Conservation (phyloP, 2,329 filamentous ascomycete genomes). For the Aspergillus fischeri region DNA sequence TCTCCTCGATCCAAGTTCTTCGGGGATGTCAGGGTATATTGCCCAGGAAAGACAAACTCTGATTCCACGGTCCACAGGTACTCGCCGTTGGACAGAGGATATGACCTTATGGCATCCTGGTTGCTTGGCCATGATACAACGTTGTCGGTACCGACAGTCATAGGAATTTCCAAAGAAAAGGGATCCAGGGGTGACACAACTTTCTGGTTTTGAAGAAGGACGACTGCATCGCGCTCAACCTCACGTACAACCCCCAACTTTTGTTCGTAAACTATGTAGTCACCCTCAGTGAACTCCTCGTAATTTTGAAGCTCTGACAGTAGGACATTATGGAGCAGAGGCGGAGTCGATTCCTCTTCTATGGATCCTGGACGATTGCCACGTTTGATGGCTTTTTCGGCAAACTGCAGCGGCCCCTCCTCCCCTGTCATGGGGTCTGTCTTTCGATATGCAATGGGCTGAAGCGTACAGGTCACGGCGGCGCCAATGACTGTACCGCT, state of each 20-base stretch:
- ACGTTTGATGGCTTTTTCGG: slow-evolving; percentile 9
- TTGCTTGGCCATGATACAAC: slow-evolving; percentile 17
- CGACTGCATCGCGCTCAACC: slow-evolving; percentile 46
- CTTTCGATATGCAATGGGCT: slow-evolving; percentile 23
- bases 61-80: slow-evolving; percentile 8
- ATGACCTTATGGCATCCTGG: neutral
- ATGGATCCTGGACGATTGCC: neutral
- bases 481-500: slow-evolving; percentile 54
- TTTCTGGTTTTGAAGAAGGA: slow-evolving; percentile 50
- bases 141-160: slow-evolving; percentile 22
- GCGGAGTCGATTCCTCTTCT: slow-evolving; percentile 3
- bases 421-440: slow-evolving; percentile 21
- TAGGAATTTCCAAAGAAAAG: slow-evolving; percentile 38
- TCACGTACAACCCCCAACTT: slow-evolving; percentile 55
- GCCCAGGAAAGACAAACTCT: slow-evolving; percentile 24
- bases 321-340: slow-evolving; percentile 38
- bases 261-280: slow-evolving; percentile 51
- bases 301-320: slow-evolving; percentile 44
- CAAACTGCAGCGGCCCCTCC: slow-evolving; percentile 17
- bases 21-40: slow-evolving; percentile 50
- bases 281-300: slow-evolving; percentile 47
- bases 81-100: slow-evolving; percentile 4
- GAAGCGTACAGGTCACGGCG: slow-evolving; percentile 44
- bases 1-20: slow-evolving; percentile 48
- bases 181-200: slow-evolving; percentile 51